Evolutionary conservation across 352 stramenopile genomes (phyloP).

Genomic region (Pythium dissimile): DNA sequence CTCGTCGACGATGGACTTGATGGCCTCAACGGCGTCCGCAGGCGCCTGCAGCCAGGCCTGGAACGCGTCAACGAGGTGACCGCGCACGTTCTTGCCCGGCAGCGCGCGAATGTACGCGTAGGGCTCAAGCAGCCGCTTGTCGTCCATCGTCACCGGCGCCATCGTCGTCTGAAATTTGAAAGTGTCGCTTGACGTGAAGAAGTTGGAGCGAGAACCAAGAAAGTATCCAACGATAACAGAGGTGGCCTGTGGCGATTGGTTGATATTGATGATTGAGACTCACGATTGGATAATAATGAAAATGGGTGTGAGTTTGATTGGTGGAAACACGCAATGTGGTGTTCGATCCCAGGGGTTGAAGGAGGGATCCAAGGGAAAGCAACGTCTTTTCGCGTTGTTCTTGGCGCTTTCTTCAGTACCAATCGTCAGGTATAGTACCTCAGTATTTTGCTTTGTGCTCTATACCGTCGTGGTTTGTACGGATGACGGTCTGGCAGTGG

Average conservation of each 20-base stretch:
- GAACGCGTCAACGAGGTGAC: conserved; percentile 88
- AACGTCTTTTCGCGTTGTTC: too few species aligned
- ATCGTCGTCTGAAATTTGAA: conserved; percentile 21
- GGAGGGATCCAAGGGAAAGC: too few species aligned
- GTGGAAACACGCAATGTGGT: background rate
- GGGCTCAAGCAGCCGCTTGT: conserved; percentile 77
- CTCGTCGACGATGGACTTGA: conserved; percentile 94
- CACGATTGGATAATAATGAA: conserved; percentile 11
- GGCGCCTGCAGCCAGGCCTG: conserved; percentile 78
- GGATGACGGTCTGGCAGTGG: too few species aligned
- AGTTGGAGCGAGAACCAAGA: background rate
- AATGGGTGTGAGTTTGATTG: conserved; percentile 6
- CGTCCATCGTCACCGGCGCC: conserved; percentile 29
- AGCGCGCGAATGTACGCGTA: conserved; percentile 86
- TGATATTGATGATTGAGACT: background rate
- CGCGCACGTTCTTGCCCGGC: conserved; percentile 88
- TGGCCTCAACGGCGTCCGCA: conserved; percentile 49
- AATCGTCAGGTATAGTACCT: too few species aligned
- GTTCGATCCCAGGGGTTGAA: too few species aligned
- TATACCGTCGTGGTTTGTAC: too few species aligned
- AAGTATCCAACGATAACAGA: conserved; percentile 9
- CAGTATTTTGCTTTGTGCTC: too few species aligned
- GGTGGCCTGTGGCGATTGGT: conserved; percentile 6
- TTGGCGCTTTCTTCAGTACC: too few species aligned
- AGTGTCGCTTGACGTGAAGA: conserved; percentile 2